These are phyloP conservation scores for Nepenthes gracilis DNA, from an alignment of 148 eudicot genomes.

Conservation along the genomic window DNA sequence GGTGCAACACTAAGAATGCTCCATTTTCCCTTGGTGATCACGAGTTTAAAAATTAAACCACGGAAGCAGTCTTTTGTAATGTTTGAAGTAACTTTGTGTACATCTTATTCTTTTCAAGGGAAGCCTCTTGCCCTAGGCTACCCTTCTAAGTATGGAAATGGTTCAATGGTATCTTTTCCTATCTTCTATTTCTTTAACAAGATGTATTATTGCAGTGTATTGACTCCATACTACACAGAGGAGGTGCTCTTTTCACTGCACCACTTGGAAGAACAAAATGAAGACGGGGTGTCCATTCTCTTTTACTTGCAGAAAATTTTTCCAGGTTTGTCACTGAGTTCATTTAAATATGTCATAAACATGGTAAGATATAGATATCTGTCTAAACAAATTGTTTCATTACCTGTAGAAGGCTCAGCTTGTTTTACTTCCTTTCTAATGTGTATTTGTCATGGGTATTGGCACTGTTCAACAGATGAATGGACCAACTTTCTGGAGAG, in stretches of 20 bases:
- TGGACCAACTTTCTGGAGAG: slow-evolving; percentile 92
- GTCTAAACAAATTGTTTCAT: background rate
- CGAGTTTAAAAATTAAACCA: no score
- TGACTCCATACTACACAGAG: slow-evolving; percentile 91
- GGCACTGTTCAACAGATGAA: slow-evolving; percentile 44
- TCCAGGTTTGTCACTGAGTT: slow-evolving; percentile 50
- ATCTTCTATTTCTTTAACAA: background rate
- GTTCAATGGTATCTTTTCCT: background rate
- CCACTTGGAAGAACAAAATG: slow-evolving; percentile 65
- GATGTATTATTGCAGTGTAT: slow-evolving; percentile 40
- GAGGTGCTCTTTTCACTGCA: slow-evolving; percentile 83
- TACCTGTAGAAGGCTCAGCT: background rate
- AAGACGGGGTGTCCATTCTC: slow-evolving; percentile 95
- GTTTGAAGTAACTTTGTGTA: no score
- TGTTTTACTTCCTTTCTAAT: no score
- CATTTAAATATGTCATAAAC: background rate
- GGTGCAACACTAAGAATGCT: no score
- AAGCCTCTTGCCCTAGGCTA: no score
- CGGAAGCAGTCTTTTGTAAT: no score
- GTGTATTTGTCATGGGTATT: background rate
- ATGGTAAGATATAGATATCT: background rate
- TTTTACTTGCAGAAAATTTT: slow-evolving; percentile 93
- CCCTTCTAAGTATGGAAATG: no score
- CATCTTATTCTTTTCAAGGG: no score
- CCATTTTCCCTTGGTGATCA: no score